These are phyloP conservation scores for Rhodotorula diobovata DNA, from an alignment of 768 basidiomycete species.

Conservation along the genomic window DNA sequence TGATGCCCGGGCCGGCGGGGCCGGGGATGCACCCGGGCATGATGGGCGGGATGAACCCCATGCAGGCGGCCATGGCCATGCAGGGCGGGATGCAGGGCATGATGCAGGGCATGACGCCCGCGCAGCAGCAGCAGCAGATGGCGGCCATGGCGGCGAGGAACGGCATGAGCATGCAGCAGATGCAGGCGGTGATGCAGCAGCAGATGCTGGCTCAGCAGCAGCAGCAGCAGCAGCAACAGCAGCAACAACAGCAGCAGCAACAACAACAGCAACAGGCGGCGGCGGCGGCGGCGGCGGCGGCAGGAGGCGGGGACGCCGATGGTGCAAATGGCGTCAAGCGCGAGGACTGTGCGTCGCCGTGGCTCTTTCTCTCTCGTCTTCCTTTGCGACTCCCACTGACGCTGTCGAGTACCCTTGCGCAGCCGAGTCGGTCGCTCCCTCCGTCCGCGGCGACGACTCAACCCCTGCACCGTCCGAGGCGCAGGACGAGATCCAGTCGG, in stretches of 20 bases:
- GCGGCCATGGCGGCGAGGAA: constrained; percentile 33
- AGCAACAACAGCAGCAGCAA: constrained; percentile 1
- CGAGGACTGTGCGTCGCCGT: constrained; percentile 45
- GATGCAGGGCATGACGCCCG: constrained; percentile 6
- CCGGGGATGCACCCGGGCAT: constrained; percentile 34
- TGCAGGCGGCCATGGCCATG: constrained; percentile 56
- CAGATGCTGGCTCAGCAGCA: constrained; percentile 12
- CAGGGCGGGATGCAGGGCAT: constrained; percentile 56
- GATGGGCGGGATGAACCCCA: constrained; percentile 43
- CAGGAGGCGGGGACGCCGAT: background rate
- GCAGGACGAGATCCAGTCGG: constrained; percentile 21
- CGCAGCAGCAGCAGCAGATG: constrained; percentile 8
- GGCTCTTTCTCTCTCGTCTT: constrained; percentile 61
- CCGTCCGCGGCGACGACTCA: constrained; percentile 1
- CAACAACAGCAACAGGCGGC: background rate
- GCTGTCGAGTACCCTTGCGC: constrained; percentile 66
- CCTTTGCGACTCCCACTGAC: background rate
- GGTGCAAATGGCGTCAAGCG: background rate
- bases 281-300: background rate
- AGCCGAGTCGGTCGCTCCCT: constrained; percentile 63
- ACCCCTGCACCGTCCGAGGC: background rate
- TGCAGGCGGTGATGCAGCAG: constrained; percentile 4
- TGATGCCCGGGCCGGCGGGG: background rate
- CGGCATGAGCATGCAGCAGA: constrained; percentile 31
- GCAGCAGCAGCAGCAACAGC: background rate